Percentiles rank a stretch among this genome's conserved stretches.
Evolutionary conservation across 2,329 filamentous ascomycete species (phyloP).

Genomic region (Hymenoscyphus fructigenus): DNA sequence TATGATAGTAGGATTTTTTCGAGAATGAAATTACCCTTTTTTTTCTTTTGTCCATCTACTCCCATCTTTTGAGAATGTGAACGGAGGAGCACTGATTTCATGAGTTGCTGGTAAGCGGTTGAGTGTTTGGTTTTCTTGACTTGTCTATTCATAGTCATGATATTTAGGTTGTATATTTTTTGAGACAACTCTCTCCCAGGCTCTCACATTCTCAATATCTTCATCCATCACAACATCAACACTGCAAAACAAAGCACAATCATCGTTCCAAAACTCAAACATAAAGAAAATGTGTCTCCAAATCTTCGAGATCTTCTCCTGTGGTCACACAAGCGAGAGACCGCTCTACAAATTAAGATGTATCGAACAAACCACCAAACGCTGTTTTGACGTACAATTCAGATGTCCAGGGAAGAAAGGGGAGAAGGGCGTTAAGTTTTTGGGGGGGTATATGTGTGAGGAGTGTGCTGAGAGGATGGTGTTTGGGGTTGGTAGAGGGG

Average conservation of each 20-base stretch:
- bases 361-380: background rate
- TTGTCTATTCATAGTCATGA: background rate
- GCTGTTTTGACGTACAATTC: background rate
- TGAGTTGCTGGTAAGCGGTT: background rate
- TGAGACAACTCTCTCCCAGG: no score
- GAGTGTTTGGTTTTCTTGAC: background rate
- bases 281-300: background rate
- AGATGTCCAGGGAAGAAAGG: background rate
- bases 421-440: background rate
- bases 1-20: background rate
- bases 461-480: background rate
- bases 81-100: background rate
- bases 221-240: background rate
- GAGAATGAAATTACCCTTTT: background rate
- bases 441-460: background rate
- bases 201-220: background rate
- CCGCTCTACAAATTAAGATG: background rate
- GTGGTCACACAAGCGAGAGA: background rate
- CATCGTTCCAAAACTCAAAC: background rate
- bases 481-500: background rate
- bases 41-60: background rate
- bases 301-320: slow-evolving; percentile 5
- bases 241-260: background rate
- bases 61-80: background rate
- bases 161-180: no score